Percentiles rank a stretch among this genome's conserved stretches.
Conservation (phyloP, 2,329 filamentous ascomycete species). For the Xylariaceae sp. region DNA sequence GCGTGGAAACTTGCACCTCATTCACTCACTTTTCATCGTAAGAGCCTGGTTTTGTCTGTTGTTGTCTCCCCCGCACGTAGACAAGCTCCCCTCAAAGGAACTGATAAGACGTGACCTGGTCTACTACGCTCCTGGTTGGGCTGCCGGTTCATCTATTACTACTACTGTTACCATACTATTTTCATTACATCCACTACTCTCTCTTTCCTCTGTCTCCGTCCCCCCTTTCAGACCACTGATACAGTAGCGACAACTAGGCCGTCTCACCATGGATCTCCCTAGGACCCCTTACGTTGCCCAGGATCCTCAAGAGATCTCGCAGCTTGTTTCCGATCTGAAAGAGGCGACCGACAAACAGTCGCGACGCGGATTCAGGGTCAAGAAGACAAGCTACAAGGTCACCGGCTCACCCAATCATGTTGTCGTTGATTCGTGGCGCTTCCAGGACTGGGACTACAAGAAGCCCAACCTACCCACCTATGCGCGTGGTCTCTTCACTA, state of each 20-base stretch:
- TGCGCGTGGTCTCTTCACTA: slow-evolving; percentile 91
- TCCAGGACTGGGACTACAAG: slow-evolving; percentile 97
- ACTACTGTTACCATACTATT: neutral
- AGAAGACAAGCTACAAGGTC: slow-evolving; percentile 73
- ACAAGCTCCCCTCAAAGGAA: neutral
- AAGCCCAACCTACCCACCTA: slow-evolving; percentile 79
- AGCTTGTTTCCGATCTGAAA: slow-evolving; percentile 62
- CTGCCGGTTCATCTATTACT: slow-evolving; percentile 4
- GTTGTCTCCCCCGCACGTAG: neutral
- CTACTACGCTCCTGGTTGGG: neutral
- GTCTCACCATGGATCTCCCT: slow-evolving; percentile 31
- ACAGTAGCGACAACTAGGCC: slow-evolving; percentile 1
- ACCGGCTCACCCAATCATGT: slow-evolving; percentile 56
- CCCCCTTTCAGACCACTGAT: neutral
- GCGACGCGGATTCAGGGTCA: slow-evolving; percentile 60
- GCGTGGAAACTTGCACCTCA: neutral
- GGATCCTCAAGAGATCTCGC: slow-evolving; percentile 60
- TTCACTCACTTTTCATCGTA: neutral
- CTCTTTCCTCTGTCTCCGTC: neutral
- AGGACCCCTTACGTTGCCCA: slow-evolving; percentile 62
- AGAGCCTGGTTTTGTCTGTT: neutral
- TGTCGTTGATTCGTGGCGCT: slow-evolving; percentile 82
- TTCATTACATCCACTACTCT: neutral
- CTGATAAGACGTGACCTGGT: neutral
- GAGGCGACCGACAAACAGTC: slow-evolving; percentile 51